phyloP scores from a whole-genome alignment of 306 rosid genomes.

The Mimosa pudica region DNA sequence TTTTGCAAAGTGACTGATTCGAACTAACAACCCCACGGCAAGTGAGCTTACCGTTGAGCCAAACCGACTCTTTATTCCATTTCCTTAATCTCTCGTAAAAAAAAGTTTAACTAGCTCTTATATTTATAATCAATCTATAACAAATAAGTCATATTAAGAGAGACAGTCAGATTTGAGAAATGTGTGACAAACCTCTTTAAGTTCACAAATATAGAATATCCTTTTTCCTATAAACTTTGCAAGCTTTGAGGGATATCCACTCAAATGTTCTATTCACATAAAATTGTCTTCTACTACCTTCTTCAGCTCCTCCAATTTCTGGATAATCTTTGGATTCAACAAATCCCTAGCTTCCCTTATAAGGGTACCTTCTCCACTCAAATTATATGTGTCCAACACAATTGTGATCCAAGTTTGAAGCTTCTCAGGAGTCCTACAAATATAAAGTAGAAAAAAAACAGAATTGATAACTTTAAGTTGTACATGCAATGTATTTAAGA shows the following conservation, averaged over 20 bases:
- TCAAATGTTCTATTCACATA: slow-evolving; percentile 51
- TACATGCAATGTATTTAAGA: slow-evolving; percentile 14
- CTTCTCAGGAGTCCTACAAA: slow-evolving; percentile 82
- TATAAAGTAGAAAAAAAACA: not conserved
- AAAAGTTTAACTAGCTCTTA: too few species aligned
- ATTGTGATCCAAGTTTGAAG: slow-evolving; percentile 72
- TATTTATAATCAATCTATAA: too few species aligned
- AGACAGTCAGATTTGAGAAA: too few species aligned
- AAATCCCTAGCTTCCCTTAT: slow-evolving; percentile 89
- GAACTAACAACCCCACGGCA: too few species aligned
- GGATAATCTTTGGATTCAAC: slow-evolving; percentile 77
- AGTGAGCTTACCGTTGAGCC: too few species aligned
- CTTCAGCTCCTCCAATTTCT: slow-evolving; percentile 71
- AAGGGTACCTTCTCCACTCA: slow-evolving; percentile 79
- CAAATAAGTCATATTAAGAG: too few species aligned
- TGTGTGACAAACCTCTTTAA: too few species aligned
- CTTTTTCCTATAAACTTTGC: not conserved
- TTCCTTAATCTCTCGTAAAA: too few species aligned
- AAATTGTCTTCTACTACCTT: slow-evolving; percentile 66
- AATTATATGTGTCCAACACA: slow-evolving; percentile 77
- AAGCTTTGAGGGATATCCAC: slow-evolving; percentile 2
- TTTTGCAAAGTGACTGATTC: too few species aligned
- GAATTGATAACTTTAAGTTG: not conserved
- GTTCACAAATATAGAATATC: slow-evolving; percentile 27
- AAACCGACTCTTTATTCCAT: too few species aligned